Evolutionary conservation across 148 eudicot genomes (phyloP), one percentile per base, ranked within the genome.

Genomic region (Dysphania ambrosioides): DNA sequence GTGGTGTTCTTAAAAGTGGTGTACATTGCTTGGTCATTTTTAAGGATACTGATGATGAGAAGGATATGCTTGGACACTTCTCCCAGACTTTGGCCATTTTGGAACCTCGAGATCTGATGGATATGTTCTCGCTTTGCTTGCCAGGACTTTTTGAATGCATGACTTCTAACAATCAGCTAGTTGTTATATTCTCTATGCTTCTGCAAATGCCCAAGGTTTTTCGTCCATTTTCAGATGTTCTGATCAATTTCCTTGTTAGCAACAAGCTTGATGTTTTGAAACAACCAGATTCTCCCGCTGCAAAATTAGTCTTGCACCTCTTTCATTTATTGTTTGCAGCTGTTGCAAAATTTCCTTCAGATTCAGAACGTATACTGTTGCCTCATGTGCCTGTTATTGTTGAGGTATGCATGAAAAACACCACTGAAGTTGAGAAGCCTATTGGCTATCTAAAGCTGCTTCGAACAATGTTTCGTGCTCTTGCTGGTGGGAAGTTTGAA

Each of bases 31-130:
- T 95, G 81, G 87, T 89, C 56, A 78, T 95, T 57, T 95, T 90
- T 70, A 95, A 95, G 85, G 97, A 95, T 77, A 89, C 91, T 55
- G 99, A 95, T 51, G 98, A 95, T 72, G 99, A 95, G 78, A 92
- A 87, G 81, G 99, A 95, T 55, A 90, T 95, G 97, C 86, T 95
- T 78, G 83, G 86, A 62, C 88, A 88, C 30, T 95, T 95, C 72
- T 92, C 97, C 49, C 95, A 95, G 72, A 89, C 93, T 68, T 79
- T 95, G 80, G 92, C 89, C 44, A 90, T 95, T 61, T 86, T 92
- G 89, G 99, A 95, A 79, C 97, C 99, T 79, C 90, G 97, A 30
- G 99, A 95, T 83, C 84, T 95, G 63, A 95, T 90, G 94, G 99
- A 95, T 79, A 92, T 95, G 92, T 95, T 95, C 83, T 92, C 99